Evolutionary conservation across 2,329 filamentous ascomycete species (phyloP).

Genomic region (Aspergillus tamarii): DNA sequence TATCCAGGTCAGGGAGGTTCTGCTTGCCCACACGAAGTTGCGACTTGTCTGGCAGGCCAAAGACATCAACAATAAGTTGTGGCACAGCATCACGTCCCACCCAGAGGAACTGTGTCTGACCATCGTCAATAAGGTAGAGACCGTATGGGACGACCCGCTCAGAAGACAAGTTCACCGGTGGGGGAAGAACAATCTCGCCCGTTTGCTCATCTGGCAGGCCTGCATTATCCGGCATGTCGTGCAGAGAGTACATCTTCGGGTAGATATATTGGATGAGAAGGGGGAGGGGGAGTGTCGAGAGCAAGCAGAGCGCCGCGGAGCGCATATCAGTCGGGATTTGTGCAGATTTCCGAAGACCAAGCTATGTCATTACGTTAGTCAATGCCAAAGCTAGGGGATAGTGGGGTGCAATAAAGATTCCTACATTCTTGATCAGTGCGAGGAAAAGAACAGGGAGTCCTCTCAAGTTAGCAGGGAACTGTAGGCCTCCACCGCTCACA

Average conservation of each 20-base stretch:
- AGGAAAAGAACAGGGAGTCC: slow-evolving; percentile 89
- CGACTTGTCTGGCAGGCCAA: slow-evolving; percentile 80
- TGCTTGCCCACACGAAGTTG: slow-evolving; percentile 91
- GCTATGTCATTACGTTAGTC: slow-evolving; percentile 44
- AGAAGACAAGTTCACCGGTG: slow-evolving; percentile 81
- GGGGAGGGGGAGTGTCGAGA: slow-evolving; percentile 91
- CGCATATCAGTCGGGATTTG: slow-evolving; percentile 94
- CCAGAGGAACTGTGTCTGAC: slow-evolving; percentile 97
- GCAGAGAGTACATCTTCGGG: slow-evolving; percentile 79
- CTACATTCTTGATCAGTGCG: slow-evolving; percentile 91
- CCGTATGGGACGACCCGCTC: slow-evolving; percentile 87
- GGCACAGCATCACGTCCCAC: slow-evolving; percentile 90
- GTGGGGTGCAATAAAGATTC: slow-evolving; percentile 29
- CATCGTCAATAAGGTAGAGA: slow-evolving; percentile 94
- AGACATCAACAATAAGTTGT: slow-evolving; percentile 85
- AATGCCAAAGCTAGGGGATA: slow-evolving; percentile 1
- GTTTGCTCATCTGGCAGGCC: slow-evolving; percentile 83
- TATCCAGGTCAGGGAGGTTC: slow-evolving; percentile 82
- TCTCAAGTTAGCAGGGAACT: slow-evolving; percentile 90
- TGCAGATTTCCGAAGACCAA: slow-evolving; percentile 84
- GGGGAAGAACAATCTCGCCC: slow-evolving; percentile 86
- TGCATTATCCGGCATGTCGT: slow-evolving; percentile 95
- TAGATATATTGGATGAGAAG: slow-evolving; percentile 93
- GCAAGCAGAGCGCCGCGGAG: slow-evolving; percentile 85
- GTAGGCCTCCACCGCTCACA: slow-evolving; percentile 87